Conservation (phyloP, 257 asterid genomes). For the Craterostigma plantagineum region DNA sequence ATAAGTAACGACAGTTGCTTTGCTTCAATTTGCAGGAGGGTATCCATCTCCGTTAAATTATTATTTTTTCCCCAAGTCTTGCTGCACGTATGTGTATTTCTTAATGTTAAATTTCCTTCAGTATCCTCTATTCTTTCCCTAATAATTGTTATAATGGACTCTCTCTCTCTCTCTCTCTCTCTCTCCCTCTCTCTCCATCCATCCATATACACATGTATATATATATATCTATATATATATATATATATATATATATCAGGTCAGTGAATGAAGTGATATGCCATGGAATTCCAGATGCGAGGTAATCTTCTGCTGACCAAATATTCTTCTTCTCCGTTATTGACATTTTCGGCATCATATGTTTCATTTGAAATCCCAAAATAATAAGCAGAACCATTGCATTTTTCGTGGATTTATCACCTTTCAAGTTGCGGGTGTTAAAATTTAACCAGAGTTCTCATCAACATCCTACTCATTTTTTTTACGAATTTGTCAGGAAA, state of each 20-base stretch:
- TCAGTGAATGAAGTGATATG: slow-evolving; percentile 95
- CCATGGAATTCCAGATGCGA: slow-evolving; percentile 99
- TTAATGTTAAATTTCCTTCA: slow-evolving; percentile 13
- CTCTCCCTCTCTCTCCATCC: too few relatives aligned
- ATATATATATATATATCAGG: too few relatives aligned
- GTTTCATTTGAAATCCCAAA: too few relatives aligned
- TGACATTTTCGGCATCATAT: too few relatives aligned
- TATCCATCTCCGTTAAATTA: slow-evolving; percentile 94
- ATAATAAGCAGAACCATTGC: background rate
- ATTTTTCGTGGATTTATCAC: background rate
- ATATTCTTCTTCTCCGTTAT: too few relatives aligned
- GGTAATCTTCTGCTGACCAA: slow-evolving; percentile 23
- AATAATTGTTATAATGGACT: slow-evolving; percentile 8
- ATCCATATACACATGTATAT: too few relatives aligned
- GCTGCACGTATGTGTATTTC: slow-evolving; percentile 95
- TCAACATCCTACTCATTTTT: too few relatives aligned
- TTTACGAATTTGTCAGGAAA: slow-evolving; percentile 34
- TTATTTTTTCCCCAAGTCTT: slow-evolving; percentile 90
- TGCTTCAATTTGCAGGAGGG: slow-evolving; percentile 47
- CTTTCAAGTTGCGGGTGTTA: background rate
- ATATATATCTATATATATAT: too few relatives aligned
- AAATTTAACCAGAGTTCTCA: slow-evolving; percentile 8
- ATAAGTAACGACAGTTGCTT: background rate
- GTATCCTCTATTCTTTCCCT: slow-evolving; percentile 4
- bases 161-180: slow-evolving; percentile 10